Evolutionary conservation across 2,329 filamentous ascomycete genomes (phyloP).

Genomic region (Penicillium expansum): DNA sequence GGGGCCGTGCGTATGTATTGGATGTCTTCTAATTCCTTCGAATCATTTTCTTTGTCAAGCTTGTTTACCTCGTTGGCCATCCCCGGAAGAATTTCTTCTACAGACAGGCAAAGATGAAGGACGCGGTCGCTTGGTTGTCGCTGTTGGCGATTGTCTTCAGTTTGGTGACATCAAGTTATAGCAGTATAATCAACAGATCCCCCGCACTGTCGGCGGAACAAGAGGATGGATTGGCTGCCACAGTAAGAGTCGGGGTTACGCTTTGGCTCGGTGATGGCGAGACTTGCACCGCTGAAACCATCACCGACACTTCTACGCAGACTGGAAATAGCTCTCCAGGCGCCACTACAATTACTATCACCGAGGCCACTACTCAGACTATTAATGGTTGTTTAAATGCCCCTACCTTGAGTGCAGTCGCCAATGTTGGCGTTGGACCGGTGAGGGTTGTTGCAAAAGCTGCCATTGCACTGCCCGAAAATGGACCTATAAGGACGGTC

Average conservation of each 20-base stretch:
- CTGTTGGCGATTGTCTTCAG: slow-evolving; percentile 8
- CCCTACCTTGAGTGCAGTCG: neutral
- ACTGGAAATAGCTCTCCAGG: neutral
- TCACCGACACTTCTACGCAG: neutral
- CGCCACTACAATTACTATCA: neutral
- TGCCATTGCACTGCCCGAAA: neutral
- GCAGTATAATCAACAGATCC: neutral
- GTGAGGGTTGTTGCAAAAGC: neutral
- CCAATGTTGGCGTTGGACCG: neutral
- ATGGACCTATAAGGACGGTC: neutral
- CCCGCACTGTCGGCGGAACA: neutral
- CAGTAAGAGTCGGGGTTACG: slow-evolving; percentile 6
- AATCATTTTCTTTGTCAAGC: neutral
- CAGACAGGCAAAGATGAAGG: slow-evolving; percentile 11
- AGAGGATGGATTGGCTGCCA: neutral
- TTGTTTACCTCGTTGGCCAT: neutral
- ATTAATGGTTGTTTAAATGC: neutral
- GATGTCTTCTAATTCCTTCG: neutral
- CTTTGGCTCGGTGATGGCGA: slow-evolving; percentile 10
- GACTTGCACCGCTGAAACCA: neutral
- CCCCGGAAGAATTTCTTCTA: neutral
- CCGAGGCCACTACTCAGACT: neutral
- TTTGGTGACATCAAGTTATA: neutral
- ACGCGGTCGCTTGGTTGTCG: slow-evolving; percentile 8
- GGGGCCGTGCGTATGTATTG: neutral